Conservation (phyloP, 208 protist species). For the Leishmania tropica region DNA sequence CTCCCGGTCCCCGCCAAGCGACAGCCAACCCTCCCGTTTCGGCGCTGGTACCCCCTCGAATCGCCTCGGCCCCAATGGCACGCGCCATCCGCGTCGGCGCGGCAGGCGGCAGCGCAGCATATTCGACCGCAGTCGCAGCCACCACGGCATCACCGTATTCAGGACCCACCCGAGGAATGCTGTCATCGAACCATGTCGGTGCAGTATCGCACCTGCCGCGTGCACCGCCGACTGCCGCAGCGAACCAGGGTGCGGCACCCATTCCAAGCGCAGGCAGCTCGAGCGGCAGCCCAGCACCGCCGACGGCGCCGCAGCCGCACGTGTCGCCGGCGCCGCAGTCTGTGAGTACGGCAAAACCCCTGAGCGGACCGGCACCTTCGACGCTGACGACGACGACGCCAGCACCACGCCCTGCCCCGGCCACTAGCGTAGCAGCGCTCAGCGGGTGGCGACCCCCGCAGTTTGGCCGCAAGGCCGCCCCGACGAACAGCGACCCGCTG, state of each 20-base stretch:
- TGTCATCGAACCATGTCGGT: neutral
- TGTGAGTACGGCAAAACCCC: neutral
- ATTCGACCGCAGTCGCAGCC: constrained; percentile 11
- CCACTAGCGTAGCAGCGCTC: neutral
- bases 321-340: neutral
- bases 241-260: neutral
- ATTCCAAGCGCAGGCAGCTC: neutral
- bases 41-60: constrained; percentile 26
- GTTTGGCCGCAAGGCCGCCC: constrained; percentile 27
- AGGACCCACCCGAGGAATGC: constrained; percentile 8
- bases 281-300: constrained; percentile 11
- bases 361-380: neutral
- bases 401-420: neutral
- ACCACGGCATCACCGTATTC: constrained; percentile 12
- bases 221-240: constrained; percentile 8
- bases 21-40: neutral
- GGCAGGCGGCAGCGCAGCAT: constrained; percentile 1
- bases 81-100: constrained; percentile 9
- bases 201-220: constrained; percentile 13
- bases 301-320: neutral
- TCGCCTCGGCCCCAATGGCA: constrained; percentile 35
- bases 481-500: constrained; percentile 42
- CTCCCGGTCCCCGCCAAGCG: neutral
- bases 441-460: constrained; percentile 32
- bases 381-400: neutral